phyloP scores from a whole-genome alignment of 2,329 filamentous ascomycete species.

The Podosphaera xanthii region DNA sequence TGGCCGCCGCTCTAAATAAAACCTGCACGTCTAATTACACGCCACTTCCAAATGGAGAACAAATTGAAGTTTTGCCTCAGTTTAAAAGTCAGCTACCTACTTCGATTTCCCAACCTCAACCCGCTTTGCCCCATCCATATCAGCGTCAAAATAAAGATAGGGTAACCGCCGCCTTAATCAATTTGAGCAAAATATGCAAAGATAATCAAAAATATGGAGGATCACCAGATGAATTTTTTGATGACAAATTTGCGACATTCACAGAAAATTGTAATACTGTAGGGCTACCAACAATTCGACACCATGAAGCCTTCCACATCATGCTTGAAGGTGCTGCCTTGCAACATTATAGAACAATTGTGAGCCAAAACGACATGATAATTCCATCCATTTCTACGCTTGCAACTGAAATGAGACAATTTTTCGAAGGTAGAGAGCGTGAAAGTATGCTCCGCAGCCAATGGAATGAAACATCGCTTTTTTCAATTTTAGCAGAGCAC shows the following conservation, averaged over 20 bases:
- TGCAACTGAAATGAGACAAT: not conserved
- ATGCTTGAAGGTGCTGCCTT: not conserved
- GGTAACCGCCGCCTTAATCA: not conserved
- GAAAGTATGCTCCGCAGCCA: not conserved
- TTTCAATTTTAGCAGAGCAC: not conserved
- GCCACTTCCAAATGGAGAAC: not conserved
- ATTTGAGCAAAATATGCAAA: not conserved
- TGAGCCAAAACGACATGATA: not conserved
- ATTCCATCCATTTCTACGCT: not conserved
- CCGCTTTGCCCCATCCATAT: not conserved
- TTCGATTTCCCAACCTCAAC: slow-evolving; percentile 11
- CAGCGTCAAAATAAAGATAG: not conserved
- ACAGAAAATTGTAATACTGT: not conserved
- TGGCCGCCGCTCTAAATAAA: not conserved
- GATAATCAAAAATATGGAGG: not conserved
- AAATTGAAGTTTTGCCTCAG: not conserved
- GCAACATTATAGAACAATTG: not conserved
- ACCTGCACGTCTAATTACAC: not conserved
- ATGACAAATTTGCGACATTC: not conserved
- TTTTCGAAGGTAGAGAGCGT: not conserved
- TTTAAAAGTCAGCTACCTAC: not conserved
- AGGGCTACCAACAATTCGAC: not conserved
- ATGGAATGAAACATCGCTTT: not conserved
- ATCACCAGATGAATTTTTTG: not conserved
- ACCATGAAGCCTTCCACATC: not conserved